Evolutionary conservation across 495 filamentous ascomycete genomes (phyloP).

Genomic region (Aspergillus ostianus): DNA sequence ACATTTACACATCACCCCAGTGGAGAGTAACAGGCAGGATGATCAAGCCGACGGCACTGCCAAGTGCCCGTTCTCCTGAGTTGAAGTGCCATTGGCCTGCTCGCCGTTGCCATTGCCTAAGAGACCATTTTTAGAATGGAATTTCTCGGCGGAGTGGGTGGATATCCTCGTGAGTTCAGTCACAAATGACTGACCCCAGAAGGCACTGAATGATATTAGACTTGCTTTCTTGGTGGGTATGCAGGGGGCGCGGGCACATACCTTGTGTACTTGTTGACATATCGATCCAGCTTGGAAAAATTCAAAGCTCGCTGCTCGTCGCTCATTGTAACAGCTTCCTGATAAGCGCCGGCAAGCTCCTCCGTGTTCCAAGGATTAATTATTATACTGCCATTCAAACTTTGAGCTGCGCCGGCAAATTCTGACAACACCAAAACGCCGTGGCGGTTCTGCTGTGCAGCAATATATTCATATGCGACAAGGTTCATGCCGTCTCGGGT

Average conservation of each 20-base stretch:
- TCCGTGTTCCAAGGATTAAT: constrained; percentile 98
- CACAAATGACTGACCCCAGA: constrained; percentile 97
- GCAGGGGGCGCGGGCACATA: constrained; percentile 23
- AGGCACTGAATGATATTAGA: constrained; percentile 58
- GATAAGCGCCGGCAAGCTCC: constrained; percentile 87
- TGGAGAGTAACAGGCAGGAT: background rate
- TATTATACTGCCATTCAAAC: constrained; percentile 85
- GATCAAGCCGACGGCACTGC: background rate
- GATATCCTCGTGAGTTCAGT: constrained; percentile 75
- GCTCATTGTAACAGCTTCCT: constrained; percentile 91
- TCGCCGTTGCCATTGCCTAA: constrained; percentile 12
- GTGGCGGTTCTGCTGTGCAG: constrained; percentile 82
- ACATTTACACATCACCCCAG: background rate
- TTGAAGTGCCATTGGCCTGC: constrained; percentile 16
- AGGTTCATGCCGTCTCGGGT: constrained; percentile 99
- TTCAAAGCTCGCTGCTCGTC: constrained; percentile 81
- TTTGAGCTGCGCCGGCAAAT: constrained; percentile 92
- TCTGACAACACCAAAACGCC: constrained; percentile 92
- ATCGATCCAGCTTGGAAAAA: constrained; percentile 85
- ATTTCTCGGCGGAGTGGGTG: constrained; percentile 41
- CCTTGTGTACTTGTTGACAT: constrained; percentile 94
- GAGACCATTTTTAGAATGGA: constrained; percentile 37
- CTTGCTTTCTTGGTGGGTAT: background rate
- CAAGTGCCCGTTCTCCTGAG: background rate
- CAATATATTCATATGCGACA: constrained; percentile 98